Base-by-base conservation (phyloP, 257 asterid genomes). In the Nicotiana tomentosiformis region DNA sequence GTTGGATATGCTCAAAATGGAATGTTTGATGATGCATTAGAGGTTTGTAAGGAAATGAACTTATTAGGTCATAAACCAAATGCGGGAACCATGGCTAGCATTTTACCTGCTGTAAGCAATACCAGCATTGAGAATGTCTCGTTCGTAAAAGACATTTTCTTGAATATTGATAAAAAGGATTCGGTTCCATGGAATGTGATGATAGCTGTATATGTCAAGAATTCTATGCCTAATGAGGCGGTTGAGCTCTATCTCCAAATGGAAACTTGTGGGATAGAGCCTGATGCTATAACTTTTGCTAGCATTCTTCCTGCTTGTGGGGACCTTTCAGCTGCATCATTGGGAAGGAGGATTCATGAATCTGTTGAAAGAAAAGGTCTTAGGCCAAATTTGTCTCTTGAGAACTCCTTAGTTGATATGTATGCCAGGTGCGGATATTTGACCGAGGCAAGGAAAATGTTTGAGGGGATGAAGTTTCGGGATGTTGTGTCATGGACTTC, bases 401-500 rank as follows among this genome's bases (percentile, higher is more conserved):
- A 93, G 87, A 96, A 96, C 33, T 98, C 98, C 7, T 88, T 94
- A 80, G 85, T 96, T 74, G 97, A 94, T 85, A 96, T 94, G 99
- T 93, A 94, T 86, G 98, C 98, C 35, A 96, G 92, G 86, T 94
- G 99, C 17, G 98, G 98, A 66, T 87, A 95, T 87, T 84, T 94
- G 77, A 64, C 61, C 55, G 99, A 96, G 80, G 99, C 98, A 15
- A 88, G 98, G 87, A 80, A 90, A 77, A 91, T 94, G n/a, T 96
- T 96, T 78, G 94, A 93, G 12, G 89, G 70, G 64, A 94, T 93
- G 95, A 83, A 4, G 26, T 55, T 83, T 26, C 90, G 85, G 84
- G 98, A 96, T 88, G 94, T 96, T 55, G 89, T 96, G 18, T 94
- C 98, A 12, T 96, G 98, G 99, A 96, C 98, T 77, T 96, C 97